These are phyloP conservation scores for Rhodotorula sp. DNA, from an alignment of 1,284 basidiomycete species.

Conservation along the genomic window DNA sequence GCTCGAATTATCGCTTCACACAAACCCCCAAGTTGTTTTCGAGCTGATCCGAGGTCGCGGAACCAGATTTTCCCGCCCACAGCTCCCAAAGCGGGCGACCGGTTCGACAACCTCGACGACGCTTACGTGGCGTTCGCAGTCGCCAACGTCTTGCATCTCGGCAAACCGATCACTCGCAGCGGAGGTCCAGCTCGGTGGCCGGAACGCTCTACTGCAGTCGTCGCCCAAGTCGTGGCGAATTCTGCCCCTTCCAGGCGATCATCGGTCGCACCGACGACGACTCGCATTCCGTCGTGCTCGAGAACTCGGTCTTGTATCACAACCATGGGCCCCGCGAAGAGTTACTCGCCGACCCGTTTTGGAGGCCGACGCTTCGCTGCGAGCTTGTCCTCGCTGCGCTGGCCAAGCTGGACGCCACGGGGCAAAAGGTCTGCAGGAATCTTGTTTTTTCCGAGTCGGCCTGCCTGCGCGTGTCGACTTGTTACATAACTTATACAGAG, in stretches of 20 bases:
- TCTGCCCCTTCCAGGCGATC: background rate
- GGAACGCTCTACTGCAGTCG: background rate
- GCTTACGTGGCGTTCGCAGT: background rate
- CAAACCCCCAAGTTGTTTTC: too few species aligned
- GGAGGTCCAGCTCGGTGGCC: too few species aligned
- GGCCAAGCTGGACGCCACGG: background rate
- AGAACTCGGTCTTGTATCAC: background rate
- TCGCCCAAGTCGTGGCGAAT: background rate
- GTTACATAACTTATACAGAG: too few species aligned
- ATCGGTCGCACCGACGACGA: background rate
- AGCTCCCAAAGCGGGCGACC: background rate
- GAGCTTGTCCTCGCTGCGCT: background rate
- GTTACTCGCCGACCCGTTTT: background rate
- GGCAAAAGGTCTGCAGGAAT: too few species aligned
- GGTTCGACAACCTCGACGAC: background rate
- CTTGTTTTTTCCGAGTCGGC: background rate
- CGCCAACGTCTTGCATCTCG: background rate
- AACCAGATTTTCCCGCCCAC: background rate
- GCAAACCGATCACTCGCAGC: background rate
- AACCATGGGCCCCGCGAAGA: background rate
- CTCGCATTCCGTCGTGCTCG: background rate
- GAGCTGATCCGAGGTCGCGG: too few species aligned
- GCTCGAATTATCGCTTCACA: too few species aligned
- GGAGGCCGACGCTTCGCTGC: background rate
- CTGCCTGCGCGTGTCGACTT: too few species aligned